phyloP scores from a whole-genome alignment of 2,329 filamentous ascomycete species.

The Proliferodiscus dingleyae region DNA sequence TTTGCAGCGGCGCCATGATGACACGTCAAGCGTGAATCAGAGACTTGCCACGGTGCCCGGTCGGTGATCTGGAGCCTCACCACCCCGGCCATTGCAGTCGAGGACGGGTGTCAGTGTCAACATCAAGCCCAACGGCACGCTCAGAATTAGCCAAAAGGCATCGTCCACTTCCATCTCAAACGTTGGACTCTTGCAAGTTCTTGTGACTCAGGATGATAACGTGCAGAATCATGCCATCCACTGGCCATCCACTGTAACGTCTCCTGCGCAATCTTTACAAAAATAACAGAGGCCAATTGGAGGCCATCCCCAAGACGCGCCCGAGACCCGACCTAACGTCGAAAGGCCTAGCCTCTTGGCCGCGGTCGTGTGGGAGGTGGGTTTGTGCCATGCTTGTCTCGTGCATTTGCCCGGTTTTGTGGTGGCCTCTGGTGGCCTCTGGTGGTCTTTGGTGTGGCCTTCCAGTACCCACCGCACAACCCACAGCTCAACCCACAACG shows the following conservation, averaged over 20 bases:
- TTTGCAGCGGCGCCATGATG: slow-evolving; percentile 19
- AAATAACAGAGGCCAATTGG: slow-evolving; percentile 9
- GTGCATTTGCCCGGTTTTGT: slow-evolving; percentile 9
- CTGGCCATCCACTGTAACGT: slow-evolving; percentile 9
- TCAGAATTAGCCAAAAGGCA: slow-evolving; percentile 4
- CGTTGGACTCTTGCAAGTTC: slow-evolving; percentile 1
- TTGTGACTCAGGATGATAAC: neutral
- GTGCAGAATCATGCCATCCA: slow-evolving; percentile 12
- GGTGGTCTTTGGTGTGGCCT: too few species aligned
- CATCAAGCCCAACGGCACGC: neutral
- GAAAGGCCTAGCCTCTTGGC: slow-evolving; percentile 11
- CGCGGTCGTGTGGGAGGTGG: slow-evolving; percentile 8
- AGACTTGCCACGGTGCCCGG: slow-evolving; percentile 19
- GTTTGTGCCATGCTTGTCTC: slow-evolving; percentile 15
- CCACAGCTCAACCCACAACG: slow-evolving; percentile 11
- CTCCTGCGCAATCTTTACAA: slow-evolving; percentile 2
- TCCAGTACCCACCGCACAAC: too few species aligned
- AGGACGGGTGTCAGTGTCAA: slow-evolving; percentile 2
- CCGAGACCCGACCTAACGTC: slow-evolving; percentile 9
- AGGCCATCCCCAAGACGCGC: slow-evolving; percentile 1
- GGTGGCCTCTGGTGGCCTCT: too few species aligned
- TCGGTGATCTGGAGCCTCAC: slow-evolving; percentile 19
- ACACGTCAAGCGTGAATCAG: slow-evolving; percentile 16
- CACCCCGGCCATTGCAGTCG: slow-evolving; percentile 6
- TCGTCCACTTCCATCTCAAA: slow-evolving; percentile 3